phyloP scores from a whole-genome alignment of 371 early-diverging fungal genomes.

The Fennellomyces sp. region DNA sequence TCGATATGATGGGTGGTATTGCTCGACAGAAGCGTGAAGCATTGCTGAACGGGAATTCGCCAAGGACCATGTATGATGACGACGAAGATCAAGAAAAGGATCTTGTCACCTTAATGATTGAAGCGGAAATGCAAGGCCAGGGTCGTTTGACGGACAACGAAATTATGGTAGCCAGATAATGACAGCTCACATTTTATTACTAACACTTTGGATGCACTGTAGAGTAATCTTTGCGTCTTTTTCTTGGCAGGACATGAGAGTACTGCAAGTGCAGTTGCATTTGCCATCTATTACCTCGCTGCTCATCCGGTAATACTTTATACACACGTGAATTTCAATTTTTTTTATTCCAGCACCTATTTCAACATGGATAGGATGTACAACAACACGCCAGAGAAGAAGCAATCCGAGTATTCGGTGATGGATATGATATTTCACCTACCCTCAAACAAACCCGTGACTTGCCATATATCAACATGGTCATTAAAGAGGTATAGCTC shows the following conservation, averaged over 20 bases:
- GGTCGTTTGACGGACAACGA: constrained; percentile 36
- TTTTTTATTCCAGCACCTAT: constrained; percentile 2
- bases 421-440: constrained; percentile 4
- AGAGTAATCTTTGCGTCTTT: constrained; percentile 1
- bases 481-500: constrained; percentile 15
- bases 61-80: background rate
- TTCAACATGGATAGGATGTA: background rate
- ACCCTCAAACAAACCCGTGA: constrained; percentile 6
- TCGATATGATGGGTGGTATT: constrained; percentile 2
- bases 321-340: background rate
- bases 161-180: constrained; percentile 1
- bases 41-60: background rate
- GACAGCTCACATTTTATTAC: background rate
- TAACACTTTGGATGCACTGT: background rate
- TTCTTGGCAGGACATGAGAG: constrained; percentile 32
- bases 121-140: constrained; percentile 36
- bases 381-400: constrained; percentile 23
- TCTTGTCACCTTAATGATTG: constrained; percentile 57
- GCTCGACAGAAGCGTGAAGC: background rate
- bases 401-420: constrained; percentile 12
- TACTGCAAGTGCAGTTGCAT: constrained; percentile 24
- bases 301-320: constrained; percentile 4
- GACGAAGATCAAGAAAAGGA: constrained; percentile 34
- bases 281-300: constrained; percentile 31
- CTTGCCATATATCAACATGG: constrained; percentile 7